phyloP scores from a whole-genome alignment of 2,329 filamentous ascomycete genomes.

The Trichoderma asperellum region DNA sequence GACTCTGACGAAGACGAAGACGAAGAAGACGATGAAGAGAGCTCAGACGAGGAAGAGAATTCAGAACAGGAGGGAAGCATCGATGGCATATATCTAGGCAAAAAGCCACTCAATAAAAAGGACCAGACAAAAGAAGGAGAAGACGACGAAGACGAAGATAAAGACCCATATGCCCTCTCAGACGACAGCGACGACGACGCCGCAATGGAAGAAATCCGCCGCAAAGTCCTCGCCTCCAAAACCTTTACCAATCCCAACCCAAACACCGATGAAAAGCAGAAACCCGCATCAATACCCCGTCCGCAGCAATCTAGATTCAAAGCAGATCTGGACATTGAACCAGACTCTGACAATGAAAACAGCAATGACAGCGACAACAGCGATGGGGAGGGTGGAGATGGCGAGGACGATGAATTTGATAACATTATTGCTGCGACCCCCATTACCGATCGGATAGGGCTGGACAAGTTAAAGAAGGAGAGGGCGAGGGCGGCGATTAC shows the following conservation, averaged over 20 bases:
- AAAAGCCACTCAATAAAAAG: constrained; percentile 46
- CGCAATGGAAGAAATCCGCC: constrained; percentile 89
- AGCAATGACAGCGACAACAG: constrained; percentile 47
- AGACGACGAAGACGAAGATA: constrained; percentile 52
- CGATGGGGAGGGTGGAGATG: constrained; percentile 66
- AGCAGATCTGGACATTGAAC: constrained; percentile 60
- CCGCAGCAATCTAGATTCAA: constrained; percentile 55
- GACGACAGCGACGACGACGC: constrained; percentile 79
- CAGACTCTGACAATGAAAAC: constrained; percentile 65
- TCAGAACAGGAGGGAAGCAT: constrained; percentile 51
- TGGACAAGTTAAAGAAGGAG: constrained; percentile 61
- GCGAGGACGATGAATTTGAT: constrained; percentile 76
- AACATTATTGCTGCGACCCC: constrained; percentile 91
- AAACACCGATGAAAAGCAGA: constrained; percentile 60
- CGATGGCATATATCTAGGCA: constrained; percentile 65
- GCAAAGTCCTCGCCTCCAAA: constrained; percentile 88
- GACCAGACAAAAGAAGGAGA: constrained; percentile 35
- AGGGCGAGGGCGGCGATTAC: constrained; percentile 52
- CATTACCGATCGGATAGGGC: constrained; percentile 81
- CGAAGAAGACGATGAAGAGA: constrained; percentile 53
- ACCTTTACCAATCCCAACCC: constrained; percentile 64
- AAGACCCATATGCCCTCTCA: constrained; percentile 75
- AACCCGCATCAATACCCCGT: constrained; percentile 65
- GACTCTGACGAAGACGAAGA: constrained; percentile 58
- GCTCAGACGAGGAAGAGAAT: constrained; percentile 49